Base-by-base conservation (phyloP, 257 asterid genomes). In the Plectranthus barbatus region DNA sequence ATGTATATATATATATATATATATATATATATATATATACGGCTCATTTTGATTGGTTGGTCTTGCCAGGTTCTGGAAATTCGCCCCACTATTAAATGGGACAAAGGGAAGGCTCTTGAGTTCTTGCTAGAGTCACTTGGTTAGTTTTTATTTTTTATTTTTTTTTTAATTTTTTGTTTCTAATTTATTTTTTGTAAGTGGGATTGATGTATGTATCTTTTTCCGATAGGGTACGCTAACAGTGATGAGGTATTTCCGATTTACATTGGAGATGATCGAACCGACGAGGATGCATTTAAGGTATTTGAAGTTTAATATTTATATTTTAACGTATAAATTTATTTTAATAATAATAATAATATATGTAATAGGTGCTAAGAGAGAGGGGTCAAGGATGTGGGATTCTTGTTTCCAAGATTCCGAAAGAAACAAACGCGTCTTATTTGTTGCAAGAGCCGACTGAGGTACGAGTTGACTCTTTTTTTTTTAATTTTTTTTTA, bases 21-120 rank as follows among this genome's bases (percentile, higher is more conserved):
- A n/a, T n/a, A n/a, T n/a, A n/a, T n/a, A n/a, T n/a, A n/a, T n/a
- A n/a, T n/a, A n/a, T n/a, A 24, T 1, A 26, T 18, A 7, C 11
- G 18, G 5, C 56, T 40, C 1, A 60, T 7, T n/a, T 37, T 2
- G 0, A 56, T 46, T 70, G 23, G 21, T 48, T 62, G 68, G 23
- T 56, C 42, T 60, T 15, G 45, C 48, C 79, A 88, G 96, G 97
- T 89, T n/a, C 69, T 92, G 14, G 98, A 92, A 77, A 83, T 92
- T 26, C 95, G 98, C 33, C 98, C 98, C 46, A 80, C 87, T 21
- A 86, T 89, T 71, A 92, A 83, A 71, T 92, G 98, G 98, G 97
- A 92, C 87, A 92, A 92, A 54, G 98, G 98, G 56, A 92, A 89
- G 84, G 98, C 98, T 66, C 87, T 92, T 20, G 98, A 92, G 79